A percentile compares a stretch with the other conserved stretches of the same genome.
Conservation (phyloP, 2,329 filamentous ascomycete genomes). For the Trichoderma harzianum region DNA sequence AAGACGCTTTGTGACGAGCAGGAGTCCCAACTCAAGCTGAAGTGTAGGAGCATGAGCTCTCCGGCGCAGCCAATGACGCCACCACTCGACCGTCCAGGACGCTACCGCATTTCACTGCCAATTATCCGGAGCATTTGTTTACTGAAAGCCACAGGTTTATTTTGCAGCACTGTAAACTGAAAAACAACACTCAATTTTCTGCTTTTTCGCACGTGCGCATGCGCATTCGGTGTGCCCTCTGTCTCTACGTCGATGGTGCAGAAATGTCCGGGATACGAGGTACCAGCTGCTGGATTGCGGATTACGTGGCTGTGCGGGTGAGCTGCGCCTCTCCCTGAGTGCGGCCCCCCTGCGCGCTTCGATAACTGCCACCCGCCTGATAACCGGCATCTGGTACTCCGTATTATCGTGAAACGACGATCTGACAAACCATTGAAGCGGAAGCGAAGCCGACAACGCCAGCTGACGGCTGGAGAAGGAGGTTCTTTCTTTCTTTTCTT, state of each 20-base stretch:
- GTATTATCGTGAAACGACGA: constrained; percentile 7
- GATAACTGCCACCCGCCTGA: constrained; percentile 5
- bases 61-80: neutral
- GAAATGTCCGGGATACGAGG: neutral
- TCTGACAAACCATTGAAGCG: neutral
- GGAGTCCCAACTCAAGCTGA: neutral
- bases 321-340: constrained; percentile 16
- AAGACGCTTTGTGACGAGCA: neutral
- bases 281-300: neutral
- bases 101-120: neutral
- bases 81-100: neutral
- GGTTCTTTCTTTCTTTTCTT: neutral
- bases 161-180: neutral
- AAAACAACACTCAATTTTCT: neutral
- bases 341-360: neutral
- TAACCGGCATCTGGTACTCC: constrained; percentile 1
- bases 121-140: neutral
- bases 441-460: neutral
- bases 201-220: neutral
- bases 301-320: constrained; percentile 13
- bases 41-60: neutral
- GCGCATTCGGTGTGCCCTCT: neutral
- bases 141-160: neutral
- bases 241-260: neutral
- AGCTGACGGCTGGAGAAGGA: neutral